Percentiles rank a stretch among this genome's conserved stretches.
phyloP scores from a whole-genome alignment of 108 stramenopile genomes.

The Aurantiochytrium sp. region DNA sequence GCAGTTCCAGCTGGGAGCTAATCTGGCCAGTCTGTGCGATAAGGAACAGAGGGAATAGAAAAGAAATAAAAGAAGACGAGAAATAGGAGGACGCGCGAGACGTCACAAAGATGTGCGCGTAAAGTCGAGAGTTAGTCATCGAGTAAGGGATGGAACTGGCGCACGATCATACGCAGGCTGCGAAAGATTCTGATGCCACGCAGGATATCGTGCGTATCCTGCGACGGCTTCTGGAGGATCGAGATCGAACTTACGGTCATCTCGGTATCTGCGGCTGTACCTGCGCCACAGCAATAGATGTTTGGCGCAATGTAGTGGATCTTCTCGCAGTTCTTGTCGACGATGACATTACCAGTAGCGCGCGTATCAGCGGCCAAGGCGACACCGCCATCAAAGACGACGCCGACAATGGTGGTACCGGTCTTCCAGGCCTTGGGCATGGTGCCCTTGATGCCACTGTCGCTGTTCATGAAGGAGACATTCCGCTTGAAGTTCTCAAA shows the following conservation, averaged over 20 bases:
- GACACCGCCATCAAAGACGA: conserved; percentile 48
- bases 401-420: conserved; percentile 53
- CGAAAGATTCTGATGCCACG: no score
- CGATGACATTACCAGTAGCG: conserved; percentile 64
- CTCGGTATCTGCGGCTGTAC: conserved; percentile 97
- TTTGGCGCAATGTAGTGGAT: conserved; percentile 98
- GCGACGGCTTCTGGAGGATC: no score
- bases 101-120: no score
- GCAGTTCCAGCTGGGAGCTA: conserved; percentile 71
- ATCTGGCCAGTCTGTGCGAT: not conserved
- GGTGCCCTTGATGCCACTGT: not conserved
- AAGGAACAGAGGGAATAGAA: not conserved
- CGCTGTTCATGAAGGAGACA: conserved; percentile 39
- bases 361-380: conserved; percentile 58
- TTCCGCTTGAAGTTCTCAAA: conserved; percentile 72
- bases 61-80: no score
- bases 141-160: no score
- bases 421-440: conserved; percentile 32
- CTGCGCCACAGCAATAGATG: conserved; percentile 97
- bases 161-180: no score
- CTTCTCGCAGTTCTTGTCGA: conserved; percentile 98
- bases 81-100: no score
- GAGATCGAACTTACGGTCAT: conserved; percentile 87
- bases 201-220: no score
- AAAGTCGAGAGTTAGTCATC: no score